These are phyloP conservation scores for Colletotrichum sansevieriae DNA, from an alignment of 2,329 filamentous ascomycete genomes.

Conservation along the genomic window DNA sequence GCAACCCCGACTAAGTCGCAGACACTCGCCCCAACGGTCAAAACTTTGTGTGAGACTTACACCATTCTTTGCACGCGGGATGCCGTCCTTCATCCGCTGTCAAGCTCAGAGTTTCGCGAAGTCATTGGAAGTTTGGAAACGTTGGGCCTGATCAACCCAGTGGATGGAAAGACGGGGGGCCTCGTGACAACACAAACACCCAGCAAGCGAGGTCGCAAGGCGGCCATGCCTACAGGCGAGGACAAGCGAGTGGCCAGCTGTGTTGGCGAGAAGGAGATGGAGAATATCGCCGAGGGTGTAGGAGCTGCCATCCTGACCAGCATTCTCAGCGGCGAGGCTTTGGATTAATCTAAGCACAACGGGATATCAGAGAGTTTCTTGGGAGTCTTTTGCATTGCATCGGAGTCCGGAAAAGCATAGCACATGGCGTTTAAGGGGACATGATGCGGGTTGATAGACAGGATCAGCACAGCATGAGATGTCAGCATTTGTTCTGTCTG, in stretches of 20 bases:
- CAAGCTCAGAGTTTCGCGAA: constrained; percentile 92
- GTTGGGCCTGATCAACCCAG: constrained; percentile 80
- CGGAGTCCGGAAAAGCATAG: constrained; percentile 32
- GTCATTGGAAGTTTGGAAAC: constrained; percentile 92
- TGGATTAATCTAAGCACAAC: constrained; percentile 58
- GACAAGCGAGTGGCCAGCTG: constrained; percentile 84
- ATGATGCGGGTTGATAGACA: constrained; percentile 12
- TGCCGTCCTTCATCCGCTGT: constrained; percentile 89
- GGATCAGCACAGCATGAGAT: constrained; percentile 12
- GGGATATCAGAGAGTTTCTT: constrained; percentile 23
- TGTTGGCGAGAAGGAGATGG: constrained; percentile 84
- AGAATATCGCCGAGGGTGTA: constrained; percentile 74
- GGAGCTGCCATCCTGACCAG: constrained; percentile 72
- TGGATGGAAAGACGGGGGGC: constrained; percentile 77
- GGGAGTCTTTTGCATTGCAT: constrained; percentile 41
- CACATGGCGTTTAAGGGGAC: constrained; percentile 42
- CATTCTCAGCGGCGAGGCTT: constrained; percentile 72
- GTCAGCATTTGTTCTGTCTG: constrained; percentile 13
- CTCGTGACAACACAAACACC: constrained; percentile 76
- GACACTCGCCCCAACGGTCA: constrained; percentile 81
- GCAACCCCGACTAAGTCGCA: constrained; percentile 72
- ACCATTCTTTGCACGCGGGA: constrained; percentile 85
- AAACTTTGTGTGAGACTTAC: constrained; percentile 87
- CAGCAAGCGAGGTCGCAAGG: constrained; percentile 74
- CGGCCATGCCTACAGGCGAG: constrained; percentile 69